These are phyloP conservation scores for Nyssa sinensis DNA, from an alignment of 148 eudicot species.

Conservation along the genomic window DNA sequence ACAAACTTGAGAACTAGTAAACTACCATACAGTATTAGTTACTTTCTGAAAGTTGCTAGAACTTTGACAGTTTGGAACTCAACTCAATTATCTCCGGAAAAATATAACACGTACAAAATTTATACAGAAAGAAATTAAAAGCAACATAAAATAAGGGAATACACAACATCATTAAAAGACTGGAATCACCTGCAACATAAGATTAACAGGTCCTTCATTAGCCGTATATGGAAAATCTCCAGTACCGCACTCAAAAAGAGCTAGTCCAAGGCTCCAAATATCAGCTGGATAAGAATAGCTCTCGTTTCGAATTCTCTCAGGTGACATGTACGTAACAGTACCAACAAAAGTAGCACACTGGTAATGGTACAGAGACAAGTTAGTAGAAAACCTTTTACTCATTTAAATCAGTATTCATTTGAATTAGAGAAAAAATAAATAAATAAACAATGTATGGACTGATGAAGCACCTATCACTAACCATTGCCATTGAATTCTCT, in stretches of 20 bases:
- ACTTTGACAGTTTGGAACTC: too few species aligned
- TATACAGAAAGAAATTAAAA: background rate
- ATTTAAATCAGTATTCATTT: background rate
- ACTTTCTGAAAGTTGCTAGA: background rate
- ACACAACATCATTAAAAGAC: background rate
- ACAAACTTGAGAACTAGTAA: background rate
- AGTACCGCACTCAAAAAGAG: constrained; percentile 94
- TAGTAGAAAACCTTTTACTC: background rate
- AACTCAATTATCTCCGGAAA: background rate
- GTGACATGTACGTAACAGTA: constrained; percentile 97
- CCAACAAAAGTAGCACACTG: constrained; percentile 99
- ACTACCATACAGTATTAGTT: background rate
- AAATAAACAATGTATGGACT: background rate
- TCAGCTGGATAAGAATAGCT: constrained; percentile 96
- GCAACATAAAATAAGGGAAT: background rate
- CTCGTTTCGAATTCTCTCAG: constrained; percentile 93
- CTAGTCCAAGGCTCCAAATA: constrained; percentile 99
- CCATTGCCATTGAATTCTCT: constrained; percentile 98
- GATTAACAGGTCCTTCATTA: constrained; percentile 89
- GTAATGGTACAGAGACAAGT: constrained; percentile 15
- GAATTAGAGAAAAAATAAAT: background rate
- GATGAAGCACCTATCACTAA: constrained; percentile 23
- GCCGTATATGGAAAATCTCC: constrained; percentile 89
- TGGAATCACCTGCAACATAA: constrained; percentile 79
- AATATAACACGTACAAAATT: background rate